These are phyloP conservation scores for Phytopythium boreale DNA, from an alignment of 352 stramenopile species.

Conservation along the genomic window DNA sequence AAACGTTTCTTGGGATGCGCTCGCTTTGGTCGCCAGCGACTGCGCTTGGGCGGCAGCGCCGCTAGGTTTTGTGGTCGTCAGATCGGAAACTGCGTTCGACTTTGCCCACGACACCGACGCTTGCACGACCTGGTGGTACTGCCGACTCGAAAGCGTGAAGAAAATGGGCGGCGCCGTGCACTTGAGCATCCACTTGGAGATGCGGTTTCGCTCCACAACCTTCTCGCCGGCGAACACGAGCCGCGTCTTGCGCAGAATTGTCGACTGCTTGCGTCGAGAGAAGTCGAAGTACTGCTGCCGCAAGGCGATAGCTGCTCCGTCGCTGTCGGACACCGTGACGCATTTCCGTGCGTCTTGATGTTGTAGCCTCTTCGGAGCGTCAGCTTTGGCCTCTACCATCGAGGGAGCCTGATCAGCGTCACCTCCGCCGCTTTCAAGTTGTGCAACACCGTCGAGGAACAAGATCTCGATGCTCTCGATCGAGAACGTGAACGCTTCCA, in stretches of 20 bases:
- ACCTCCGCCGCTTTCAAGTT: background rate
- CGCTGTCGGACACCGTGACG: slow-evolving; percentile 3
- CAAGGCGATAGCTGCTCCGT: slow-evolving; percentile 11
- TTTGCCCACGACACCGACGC: slow-evolving; percentile 55
- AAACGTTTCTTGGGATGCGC: slow-evolving; percentile 25
- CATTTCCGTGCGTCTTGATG: slow-evolving; percentile 15
- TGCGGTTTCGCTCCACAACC: slow-evolving; percentile 26
- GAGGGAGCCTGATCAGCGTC: background rate
- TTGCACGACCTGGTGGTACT: slow-evolving; percentile 67
- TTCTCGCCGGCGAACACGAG: slow-evolving; percentile 70
- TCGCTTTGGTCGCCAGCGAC: background rate
- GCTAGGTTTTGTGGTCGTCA: background rate
- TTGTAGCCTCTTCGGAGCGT: slow-evolving; percentile 4
- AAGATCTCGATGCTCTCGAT: slow-evolving; percentile 57
- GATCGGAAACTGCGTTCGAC: slow-evolving; percentile 14
- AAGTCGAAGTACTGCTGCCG: slow-evolving; percentile 34
- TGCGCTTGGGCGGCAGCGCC: background rate
- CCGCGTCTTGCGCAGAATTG: slow-evolving; percentile 52
- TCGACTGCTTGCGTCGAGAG: slow-evolving; percentile 41
- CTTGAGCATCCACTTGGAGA: slow-evolving; percentile 56
- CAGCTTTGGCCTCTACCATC: no score
- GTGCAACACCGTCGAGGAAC: slow-evolving; percentile 45
- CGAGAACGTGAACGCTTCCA: slow-evolving; percentile 52
- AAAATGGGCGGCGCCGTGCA: slow-evolving; percentile 71
- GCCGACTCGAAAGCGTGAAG: slow-evolving; percentile 59